Percentiles rank a stretch among this genome's conserved stretches.
These are phyloP conservation scores for Lactarius psammicola DNA, from an alignment of 768 basidiomycete species.

Conservation along the genomic window DNA sequence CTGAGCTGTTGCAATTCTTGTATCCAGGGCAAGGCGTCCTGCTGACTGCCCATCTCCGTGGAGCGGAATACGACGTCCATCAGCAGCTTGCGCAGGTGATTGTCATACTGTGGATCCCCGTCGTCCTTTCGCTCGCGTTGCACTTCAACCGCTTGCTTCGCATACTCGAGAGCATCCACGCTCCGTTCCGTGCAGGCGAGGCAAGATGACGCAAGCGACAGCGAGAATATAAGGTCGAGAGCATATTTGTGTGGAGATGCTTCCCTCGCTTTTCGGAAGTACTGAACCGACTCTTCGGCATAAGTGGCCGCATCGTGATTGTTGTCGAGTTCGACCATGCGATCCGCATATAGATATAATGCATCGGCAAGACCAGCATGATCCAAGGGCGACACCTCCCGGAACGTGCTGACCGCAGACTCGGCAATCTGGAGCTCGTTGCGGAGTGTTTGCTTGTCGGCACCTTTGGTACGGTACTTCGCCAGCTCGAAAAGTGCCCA, in stretches of 20 bases:
- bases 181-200: constrained; percentile 15
- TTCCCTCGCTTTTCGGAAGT: constrained; percentile 12
- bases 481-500: constrained; percentile 9
- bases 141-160: constrained; percentile 20
- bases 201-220: constrained; percentile 18
- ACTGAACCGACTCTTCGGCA: constrained; percentile 14
- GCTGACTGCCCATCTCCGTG: constrained; percentile 1
- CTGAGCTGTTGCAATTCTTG: constrained; percentile 4
- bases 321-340: constrained; percentile 15
- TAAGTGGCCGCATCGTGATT: constrained; percentile 16
- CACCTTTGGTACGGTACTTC: constrained; percentile 2
- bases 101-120: background rate
- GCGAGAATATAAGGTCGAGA: constrained; percentile 13
- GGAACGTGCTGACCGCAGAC: constrained; percentile 14
- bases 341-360: constrained; percentile 6
- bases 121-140: constrained; percentile 7
- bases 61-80: constrained; percentile 12
- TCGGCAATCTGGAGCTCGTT: constrained; percentile 7
- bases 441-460: background rate
- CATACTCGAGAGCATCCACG: constrained; percentile 10
- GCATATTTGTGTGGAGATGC: constrained; percentile 4
- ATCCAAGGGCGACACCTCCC: constrained; percentile 2
- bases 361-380: constrained; percentile 14
- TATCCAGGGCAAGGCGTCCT: background rate
- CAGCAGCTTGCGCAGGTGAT: constrained; percentile 7